Base-by-base conservation (phyloP, 2,329 filamentous ascomycete genomes). In the Aspergillus japonicus region DNA sequence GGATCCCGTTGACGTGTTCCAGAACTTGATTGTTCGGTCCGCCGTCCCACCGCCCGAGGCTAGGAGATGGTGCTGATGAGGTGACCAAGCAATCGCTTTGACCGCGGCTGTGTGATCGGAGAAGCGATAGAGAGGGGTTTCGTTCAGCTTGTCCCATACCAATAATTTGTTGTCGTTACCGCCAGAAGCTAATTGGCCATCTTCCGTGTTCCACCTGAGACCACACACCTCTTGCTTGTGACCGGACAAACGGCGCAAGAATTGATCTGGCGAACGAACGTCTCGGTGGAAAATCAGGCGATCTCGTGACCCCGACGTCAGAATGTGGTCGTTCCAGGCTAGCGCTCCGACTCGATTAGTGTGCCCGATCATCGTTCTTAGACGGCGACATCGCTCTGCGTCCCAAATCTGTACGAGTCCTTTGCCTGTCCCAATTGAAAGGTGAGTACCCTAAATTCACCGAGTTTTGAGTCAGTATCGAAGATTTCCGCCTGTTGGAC, bases 151-250 rank as follows among this genome's bases (percentile, higher is more conserved):
- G 70, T 99, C 95, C 95, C 95, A 99, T 24, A 99, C 92, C 85
- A 98, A 95, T 50, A 99, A 83, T 74, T 98, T 98, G 80, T 99
- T 99, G 80, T 99, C 95, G 75, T 99, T 99, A 5, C 95, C 95
- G 53, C 95, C 95, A 57, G 91, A 96, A 12, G 95, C 95, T 26
- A 99, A 83, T 74, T 99, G 95, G 5, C 92, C 91, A 69, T 97
- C 94, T 68, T 98, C 93, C 59, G 90, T 91, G 70, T 99, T 99
- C 95, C 95, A 99, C 69, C 93, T 93, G 54, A 99, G 80, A 8
- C 95, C 95, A 73, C 95, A 99, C 12, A 99, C 92, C 78, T 99
- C 95, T 78, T 99, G 95, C 76, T 98, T 99, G 77, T 99, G 95
- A 7, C 95, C 95, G 7, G 92, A 88, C 4, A 99, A 82, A 70